phyloP scores from a whole-genome alignment of 2,329 filamentous ascomycete genomes.

The Elsinoe fawcettii region DNA sequence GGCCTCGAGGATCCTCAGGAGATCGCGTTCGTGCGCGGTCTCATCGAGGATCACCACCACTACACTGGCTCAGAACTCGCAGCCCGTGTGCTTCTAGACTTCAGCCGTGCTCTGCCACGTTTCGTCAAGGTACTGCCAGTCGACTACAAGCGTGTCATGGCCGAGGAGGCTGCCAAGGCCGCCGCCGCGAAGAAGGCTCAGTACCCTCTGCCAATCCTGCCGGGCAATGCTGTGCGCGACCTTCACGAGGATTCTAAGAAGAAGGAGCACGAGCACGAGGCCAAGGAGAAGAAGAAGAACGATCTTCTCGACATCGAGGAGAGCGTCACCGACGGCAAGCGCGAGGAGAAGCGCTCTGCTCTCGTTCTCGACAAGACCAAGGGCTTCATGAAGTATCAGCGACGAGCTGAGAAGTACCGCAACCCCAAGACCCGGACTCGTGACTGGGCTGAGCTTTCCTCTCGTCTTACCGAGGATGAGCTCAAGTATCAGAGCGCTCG shows the following conservation, averaged over 20 bases:
- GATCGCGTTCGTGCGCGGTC: constrained; percentile 79
- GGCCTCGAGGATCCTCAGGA: constrained; percentile 76
- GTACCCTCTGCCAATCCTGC: constrained; percentile 70
- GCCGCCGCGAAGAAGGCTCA: constrained; percentile 77
- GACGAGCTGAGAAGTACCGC: constrained; percentile 88
- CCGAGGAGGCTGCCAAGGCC: constrained; percentile 77
- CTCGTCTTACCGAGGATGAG: constrained; percentile 83
- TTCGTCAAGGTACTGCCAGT: constrained; percentile 91
- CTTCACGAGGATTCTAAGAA: constrained; percentile 48
- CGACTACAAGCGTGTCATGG: constrained; percentile 90
- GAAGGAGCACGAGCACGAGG: constrained; percentile 52
- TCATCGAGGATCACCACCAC: constrained; percentile 95
- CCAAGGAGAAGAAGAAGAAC: constrained; percentile 58
- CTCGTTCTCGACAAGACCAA: constrained; percentile 95
- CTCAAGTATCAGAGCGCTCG: constrained; percentile 93
- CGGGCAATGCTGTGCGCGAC: constrained; percentile 53
- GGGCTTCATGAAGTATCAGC: constrained; percentile 95
- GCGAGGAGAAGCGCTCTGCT: constrained; percentile 82
- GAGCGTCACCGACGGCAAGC: constrained; percentile 72
- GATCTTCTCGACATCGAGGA: constrained; percentile 78
- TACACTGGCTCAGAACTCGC: constrained; percentile 95
- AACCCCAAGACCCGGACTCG: constrained; percentile 73
- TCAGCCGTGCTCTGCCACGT: constrained; percentile 78
- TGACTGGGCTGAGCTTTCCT: constrained; percentile 88
- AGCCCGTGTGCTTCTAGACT: constrained; percentile 88